phyloP scores from a whole-genome alignment of 352 stramenopile species.

The Pythium aphanidermatum region DNA sequence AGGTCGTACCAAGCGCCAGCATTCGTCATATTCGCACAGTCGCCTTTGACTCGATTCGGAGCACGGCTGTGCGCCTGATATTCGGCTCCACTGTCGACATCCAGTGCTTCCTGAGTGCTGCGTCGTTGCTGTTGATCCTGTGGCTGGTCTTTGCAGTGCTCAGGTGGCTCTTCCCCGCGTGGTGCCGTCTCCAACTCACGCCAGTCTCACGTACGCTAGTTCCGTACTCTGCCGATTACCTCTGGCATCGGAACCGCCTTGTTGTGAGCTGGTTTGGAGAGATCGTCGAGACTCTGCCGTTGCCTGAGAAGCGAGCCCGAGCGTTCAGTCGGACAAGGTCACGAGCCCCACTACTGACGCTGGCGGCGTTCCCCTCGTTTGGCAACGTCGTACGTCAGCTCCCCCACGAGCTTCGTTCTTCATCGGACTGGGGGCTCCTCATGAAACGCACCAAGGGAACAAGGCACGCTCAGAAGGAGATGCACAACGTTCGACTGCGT shows the following conservation, averaged over 20 bases:
- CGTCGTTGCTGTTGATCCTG: not conserved
- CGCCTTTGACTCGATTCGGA: not conserved
- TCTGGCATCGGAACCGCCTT: constrained; percentile 6
- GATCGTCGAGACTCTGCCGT: not conserved
- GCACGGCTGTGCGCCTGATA: not conserved
- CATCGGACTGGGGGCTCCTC: too few relatives aligned
- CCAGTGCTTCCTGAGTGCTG: constrained; percentile 5
- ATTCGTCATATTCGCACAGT: not conserved
- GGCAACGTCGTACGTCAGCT: not conserved
- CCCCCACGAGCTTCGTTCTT: not conserved
- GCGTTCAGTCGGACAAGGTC: too few relatives aligned
- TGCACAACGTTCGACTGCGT: not conserved
- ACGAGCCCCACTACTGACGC: not conserved
- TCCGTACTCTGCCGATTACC: constrained; percentile 1
- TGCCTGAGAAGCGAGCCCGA: not conserved
- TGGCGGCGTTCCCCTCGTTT: not conserved
- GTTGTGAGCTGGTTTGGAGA: constrained; percentile 12
- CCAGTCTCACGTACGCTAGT: constrained; percentile 1
- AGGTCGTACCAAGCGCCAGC: not conserved
- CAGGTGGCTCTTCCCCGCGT: not conserved
- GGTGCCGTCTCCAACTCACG: not conserved
- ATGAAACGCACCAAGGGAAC: not conserved
- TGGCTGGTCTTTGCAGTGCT: not conserved
- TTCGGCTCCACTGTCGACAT: constrained; percentile 9
- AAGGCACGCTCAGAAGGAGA: not conserved